Evolutionary conservation across 257 asterid species (phyloP), one percentile per base, ranked within the genome.

Genomic region (Mitragyna speciosa): DNA sequence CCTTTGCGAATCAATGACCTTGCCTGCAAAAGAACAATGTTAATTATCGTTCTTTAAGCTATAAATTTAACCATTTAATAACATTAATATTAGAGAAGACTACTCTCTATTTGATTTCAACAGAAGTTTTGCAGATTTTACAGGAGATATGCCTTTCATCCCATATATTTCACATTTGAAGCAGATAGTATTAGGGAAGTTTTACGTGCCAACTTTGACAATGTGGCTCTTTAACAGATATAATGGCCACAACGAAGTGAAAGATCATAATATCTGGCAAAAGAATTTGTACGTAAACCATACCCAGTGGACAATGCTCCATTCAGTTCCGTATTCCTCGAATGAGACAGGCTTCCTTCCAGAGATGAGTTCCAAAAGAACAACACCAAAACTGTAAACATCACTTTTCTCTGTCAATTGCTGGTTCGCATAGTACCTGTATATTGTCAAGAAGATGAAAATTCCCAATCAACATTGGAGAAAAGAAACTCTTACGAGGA

Each of bases 241-340:
- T 1, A 61, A 26, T 61, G 7, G 54, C 15, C 14, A 19, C 36
- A 31, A 66, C 47, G 51, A 24, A 49, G 12, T 3, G 54, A 61
- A 59, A 77, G 14, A 11, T 4, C 6, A 26, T 72, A 28, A 26
- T 17, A 48, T 77, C 74, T 30, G 67, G 4, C 6, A 31, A 45
- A 58, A 63, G 24, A 70, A 39, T 22, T 26, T 22, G 43, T 19
- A 77, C n/a, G 72, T 41, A 83, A 80, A 83, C 67, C 87, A 76
- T 95, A 95, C 98, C 99, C 99, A 95, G 81, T 95, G 99, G 82
- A 95, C 97, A 70, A 96, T 93, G 95, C 97, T 91, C 99, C 99
- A 96, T 28, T 93, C 99, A 54, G 90, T 85, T 67, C 97, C 98
- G 69, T 91, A 91, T 83, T 92, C 96, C 86, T 94, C 99, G 16